Evolutionary conservation across 306 rosid genomes (phyloP).

Genomic region (Trifolium fragiferum): DNA sequence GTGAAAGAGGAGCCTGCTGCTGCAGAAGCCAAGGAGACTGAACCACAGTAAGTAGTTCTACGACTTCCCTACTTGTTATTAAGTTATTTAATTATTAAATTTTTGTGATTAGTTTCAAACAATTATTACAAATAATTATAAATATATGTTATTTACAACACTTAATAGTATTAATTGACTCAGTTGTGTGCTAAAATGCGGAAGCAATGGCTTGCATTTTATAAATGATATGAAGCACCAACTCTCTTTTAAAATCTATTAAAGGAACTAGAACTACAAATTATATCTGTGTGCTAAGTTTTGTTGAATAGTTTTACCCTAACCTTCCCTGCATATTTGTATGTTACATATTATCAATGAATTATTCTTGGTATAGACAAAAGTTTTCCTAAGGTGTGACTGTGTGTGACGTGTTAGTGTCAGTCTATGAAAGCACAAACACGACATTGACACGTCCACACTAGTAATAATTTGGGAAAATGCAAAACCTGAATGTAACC

Average conservation of each 20-base stretch:
- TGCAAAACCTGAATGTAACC: neutral
- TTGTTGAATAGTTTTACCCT: too few relatives aligned
- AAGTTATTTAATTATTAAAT: slow-evolving; percentile 27
- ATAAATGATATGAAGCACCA: too few relatives aligned
- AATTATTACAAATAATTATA: too few relatives aligned
- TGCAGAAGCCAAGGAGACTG: slow-evolving; percentile 64
- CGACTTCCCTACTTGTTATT: slow-evolving; percentile 19
- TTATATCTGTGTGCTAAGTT: neutral
- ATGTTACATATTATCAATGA: neutral
- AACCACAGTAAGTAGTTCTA: slow-evolving; percentile 64
- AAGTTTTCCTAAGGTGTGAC: neutral
- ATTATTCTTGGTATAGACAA: slow-evolving; percentile 1
- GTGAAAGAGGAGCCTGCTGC: slow-evolving; percentile 62
- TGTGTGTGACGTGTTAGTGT: neutral
- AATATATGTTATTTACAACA: too few relatives aligned
- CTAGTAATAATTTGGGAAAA: neutral
- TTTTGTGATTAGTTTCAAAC: neutral
- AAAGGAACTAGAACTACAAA: too few relatives aligned
- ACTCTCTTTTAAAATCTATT: too few relatives aligned
- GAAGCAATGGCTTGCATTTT: too few relatives aligned
- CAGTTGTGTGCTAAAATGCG: too few relatives aligned
- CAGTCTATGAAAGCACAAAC: neutral
- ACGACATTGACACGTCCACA: neutral
- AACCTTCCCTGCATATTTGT: neutral
- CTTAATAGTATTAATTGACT: too few relatives aligned